Conservation (phyloP, 768 basidiomycete genomes). For the Cubamyces sp. region DNA sequence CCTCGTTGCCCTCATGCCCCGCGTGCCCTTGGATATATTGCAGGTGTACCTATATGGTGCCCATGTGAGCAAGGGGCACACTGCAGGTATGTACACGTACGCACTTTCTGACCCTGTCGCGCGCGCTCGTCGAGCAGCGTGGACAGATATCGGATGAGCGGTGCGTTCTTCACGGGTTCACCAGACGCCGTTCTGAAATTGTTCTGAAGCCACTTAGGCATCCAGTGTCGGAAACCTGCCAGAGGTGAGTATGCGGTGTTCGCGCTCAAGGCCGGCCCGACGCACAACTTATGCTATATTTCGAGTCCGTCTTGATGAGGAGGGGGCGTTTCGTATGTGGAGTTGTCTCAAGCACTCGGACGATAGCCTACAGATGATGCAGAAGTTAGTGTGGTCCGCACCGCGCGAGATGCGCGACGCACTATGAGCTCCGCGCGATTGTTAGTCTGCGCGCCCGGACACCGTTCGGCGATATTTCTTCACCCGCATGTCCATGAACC, state of each 20-base stretch:
- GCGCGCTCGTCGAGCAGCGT: conserved; percentile 61
- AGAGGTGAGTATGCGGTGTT: no score
- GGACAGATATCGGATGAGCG: conserved; percentile 71
- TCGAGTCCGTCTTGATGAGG: conserved; percentile 83
- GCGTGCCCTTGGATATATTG: conserved; percentile 80
- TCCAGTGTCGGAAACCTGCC: conserved; percentile 70
- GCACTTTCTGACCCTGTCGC: conserved; percentile 55
- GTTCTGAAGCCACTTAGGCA: conserved; percentile 65
- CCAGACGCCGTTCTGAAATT: conserved; percentile 53
- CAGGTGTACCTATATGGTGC: conserved; percentile 39
- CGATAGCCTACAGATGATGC: conserved; percentile 65
- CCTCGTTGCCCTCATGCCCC: conserved; percentile 83
- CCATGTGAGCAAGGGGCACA: background rate
- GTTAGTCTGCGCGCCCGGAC: conserved; percentile 84
- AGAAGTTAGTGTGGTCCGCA: background rate
- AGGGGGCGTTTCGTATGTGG: conserved; percentile 59
- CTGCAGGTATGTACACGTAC: background rate
- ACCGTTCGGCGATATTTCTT: conserved; percentile 83
- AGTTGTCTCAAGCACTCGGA: conserved; percentile 77
- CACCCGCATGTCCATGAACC: background rate
- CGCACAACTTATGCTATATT: conserved; percentile 81
- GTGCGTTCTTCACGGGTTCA: conserved; percentile 69
- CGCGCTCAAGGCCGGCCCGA: background rate
- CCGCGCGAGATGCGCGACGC: conserved; percentile 25
- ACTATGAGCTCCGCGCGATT: conserved; percentile 90